Evolutionary conservation across 441 rosid species (phyloP), one percentile per base, ranked within the genome.

Genomic region (Arabidopsis hybrid): DNA sequence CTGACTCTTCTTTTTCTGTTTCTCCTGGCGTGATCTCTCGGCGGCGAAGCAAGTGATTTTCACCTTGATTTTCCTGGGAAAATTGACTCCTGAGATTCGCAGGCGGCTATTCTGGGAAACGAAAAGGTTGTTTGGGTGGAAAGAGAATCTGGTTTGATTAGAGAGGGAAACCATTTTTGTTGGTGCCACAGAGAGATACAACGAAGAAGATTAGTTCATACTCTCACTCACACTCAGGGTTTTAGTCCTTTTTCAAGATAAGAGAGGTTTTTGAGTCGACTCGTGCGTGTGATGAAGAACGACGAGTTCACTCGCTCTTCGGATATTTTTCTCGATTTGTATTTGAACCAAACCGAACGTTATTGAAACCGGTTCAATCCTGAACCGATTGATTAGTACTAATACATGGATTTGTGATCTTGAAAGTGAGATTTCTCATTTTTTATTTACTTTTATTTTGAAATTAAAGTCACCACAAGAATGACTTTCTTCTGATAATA

Each of bases 221-320:
- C 64, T 17, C 60, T 53, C 56, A 5, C 36, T 16, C 46, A 10
- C 34, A 18, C 65, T 55, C 57, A 39, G 75, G 82, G 82, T 74
- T 79, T 79, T 58, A 13, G 47, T 34, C 9, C 29, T 26, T 57
- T 32, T 69, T 43, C 12, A 74, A 75, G 79, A 71, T 63, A 77
- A 65, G 76, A 65, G 76, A 69, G 82, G 79, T 73, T 78, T 78
- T 73, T 73, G 75, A 78, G 78, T 73, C 65, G 45, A 78, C 73
- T 72, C 73, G 76, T 26, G 29, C 29, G 29, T 2, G 29, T 51
- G 4, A 26, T 8, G 7, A 31, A 5, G 10, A 56, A 7, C 3
- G 13, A 39, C 56, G 76, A 77, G 67, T 65, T 64, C 76, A 58
- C 80, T 76, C 80, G 10, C 4, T 29, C 1, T 63, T 46, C 5